These are phyloP conservation scores for Athelia psychrophila DNA, from an alignment of 1,284 basidiomycete genomes.

Conservation along the genomic window DNA sequence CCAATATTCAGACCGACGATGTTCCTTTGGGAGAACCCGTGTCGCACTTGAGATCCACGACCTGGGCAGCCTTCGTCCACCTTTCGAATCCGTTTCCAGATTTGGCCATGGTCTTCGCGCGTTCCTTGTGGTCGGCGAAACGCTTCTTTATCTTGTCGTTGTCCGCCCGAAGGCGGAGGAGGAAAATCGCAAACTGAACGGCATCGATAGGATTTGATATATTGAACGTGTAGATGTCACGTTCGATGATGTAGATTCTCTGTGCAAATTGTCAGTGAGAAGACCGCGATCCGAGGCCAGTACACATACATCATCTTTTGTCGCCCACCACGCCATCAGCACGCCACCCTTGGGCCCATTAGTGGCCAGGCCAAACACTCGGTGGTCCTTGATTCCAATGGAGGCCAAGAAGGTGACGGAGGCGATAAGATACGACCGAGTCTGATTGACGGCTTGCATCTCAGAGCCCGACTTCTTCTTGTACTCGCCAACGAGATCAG, in stretches of 20 bases:
- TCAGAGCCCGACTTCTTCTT: background rate
- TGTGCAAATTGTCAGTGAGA: background rate
- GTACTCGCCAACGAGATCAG: background rate
- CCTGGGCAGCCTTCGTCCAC: background rate
- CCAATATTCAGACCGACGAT: too few species aligned
- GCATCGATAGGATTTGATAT: background rate
- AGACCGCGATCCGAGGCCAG: too few species aligned
- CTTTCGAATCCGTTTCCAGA: background rate
- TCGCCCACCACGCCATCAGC: background rate
- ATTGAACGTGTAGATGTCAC: constrained; percentile 3
- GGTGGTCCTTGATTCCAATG: background rate
- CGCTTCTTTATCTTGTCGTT: background rate
- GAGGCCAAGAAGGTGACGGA: background rate
- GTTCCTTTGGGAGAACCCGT: too few species aligned
- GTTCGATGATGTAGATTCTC: background rate
- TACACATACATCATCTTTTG: background rate
- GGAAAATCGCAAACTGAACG: background rate
- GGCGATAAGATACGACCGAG: background rate
- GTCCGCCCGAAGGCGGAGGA: background rate
- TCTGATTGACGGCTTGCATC: background rate
- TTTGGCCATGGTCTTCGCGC: too few species aligned
- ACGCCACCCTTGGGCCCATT: background rate
- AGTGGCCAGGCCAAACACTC: background rate
- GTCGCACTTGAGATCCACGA: background rate
- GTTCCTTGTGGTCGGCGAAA: background rate